Conservation (phyloP, 2,329 filamentous ascomycete genomes). For the Exophiala sp. region DNA sequence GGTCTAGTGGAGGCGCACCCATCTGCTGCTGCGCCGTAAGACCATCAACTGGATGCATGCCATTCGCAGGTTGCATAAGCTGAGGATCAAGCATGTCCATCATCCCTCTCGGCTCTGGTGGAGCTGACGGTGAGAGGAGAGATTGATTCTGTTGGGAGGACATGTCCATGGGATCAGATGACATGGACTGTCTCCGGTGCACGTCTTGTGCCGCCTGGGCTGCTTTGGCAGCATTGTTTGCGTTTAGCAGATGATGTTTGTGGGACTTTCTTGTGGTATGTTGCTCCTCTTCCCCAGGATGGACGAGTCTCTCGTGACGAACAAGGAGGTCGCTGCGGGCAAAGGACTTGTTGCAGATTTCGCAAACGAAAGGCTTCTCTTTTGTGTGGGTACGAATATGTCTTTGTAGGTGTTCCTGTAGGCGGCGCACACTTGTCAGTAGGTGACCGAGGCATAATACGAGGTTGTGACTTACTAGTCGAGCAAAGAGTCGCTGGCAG, state of each 20-base stretch:
- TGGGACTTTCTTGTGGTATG: conserved; percentile 28
- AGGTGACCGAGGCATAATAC: conserved; percentile 8
- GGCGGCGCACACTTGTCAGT: conserved; percentile 6
- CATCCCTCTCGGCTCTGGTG: conserved; percentile 41
- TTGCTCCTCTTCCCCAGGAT: conserved; percentile 40
- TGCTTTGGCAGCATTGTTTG: conserved; percentile 17
- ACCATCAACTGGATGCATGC: conserved; percentile 35
- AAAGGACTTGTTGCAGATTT: conserved; percentile 49
- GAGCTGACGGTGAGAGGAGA: conserved; percentile 36
- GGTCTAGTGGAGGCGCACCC: conserved; percentile 46
- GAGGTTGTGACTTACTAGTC: conserved; percentile 31
- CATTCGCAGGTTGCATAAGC: conserved; percentile 38
- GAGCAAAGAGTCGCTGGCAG: conserved; percentile 47
- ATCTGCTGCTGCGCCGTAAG: conserved; percentile 34
- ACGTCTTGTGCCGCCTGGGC: conserved; percentile 5
- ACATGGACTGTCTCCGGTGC: conserved; percentile 9
- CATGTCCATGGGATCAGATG: conserved; percentile 27
- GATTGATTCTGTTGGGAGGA: conserved; percentile 28
- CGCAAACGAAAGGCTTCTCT: conserved; percentile 50
- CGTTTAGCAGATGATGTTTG: conserved; percentile 25
- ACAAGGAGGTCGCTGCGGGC: conserved; percentile 49
- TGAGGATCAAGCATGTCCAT: conserved; percentile 45
- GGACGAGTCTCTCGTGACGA: conserved; percentile 49
- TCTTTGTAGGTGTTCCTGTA: conserved; percentile 47
- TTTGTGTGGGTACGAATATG: conserved; percentile 52